These are phyloP conservation scores for Larix sibirica DNA, from an alignment of 83 land plant species.

Conservation along the genomic window DNA sequence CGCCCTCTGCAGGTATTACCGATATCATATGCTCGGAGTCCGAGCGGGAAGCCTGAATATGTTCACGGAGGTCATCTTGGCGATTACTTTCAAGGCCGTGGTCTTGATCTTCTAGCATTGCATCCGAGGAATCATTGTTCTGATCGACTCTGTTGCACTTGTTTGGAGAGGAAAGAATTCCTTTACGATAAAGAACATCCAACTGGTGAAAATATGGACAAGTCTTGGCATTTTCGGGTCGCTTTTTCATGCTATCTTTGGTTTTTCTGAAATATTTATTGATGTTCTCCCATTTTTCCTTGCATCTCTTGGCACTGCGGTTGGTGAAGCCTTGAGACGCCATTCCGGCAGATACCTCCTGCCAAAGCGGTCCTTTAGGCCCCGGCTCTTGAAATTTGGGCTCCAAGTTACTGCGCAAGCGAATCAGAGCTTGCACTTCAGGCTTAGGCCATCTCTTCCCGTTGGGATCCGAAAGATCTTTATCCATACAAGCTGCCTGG, in stretches of 20 bases:
- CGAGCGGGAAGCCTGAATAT: no score
- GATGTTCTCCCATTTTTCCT: conserved; percentile 98
- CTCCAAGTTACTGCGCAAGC: conserved; percentile 64
- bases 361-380: conserved; percentile 80
- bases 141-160: conserved; percentile 1
- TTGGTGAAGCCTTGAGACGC: conserved; percentile 56
- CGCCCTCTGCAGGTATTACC: background rate
- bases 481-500: background rate
- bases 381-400: conserved; percentile 59
- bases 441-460: conserved; percentile 87
- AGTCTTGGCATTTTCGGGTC: conserved; percentile 84
- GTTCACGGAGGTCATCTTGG: no score
- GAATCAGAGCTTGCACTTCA: conserved; percentile 81
- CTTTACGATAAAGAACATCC: conserved; percentile 39
- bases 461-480: conserved; percentile 7
- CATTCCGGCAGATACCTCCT: conserved; percentile 78
- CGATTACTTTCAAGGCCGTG: no score
- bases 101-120: no score
- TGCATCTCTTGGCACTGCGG: conserved; percentile 85
- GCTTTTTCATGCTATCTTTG: conserved; percentile 60
- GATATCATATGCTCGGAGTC: background rate
- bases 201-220: conserved; percentile 93
- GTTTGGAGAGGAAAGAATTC: conserved; percentile 21
- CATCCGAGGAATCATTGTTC: no score
- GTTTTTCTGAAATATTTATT: conserved; percentile 86